A percentile compares a stretch with the other conserved stretches of the same genome.
Conservation (phyloP, 2,329 filamentous ascomycete genomes). For the Stemphylium lycopersici region DNA sequence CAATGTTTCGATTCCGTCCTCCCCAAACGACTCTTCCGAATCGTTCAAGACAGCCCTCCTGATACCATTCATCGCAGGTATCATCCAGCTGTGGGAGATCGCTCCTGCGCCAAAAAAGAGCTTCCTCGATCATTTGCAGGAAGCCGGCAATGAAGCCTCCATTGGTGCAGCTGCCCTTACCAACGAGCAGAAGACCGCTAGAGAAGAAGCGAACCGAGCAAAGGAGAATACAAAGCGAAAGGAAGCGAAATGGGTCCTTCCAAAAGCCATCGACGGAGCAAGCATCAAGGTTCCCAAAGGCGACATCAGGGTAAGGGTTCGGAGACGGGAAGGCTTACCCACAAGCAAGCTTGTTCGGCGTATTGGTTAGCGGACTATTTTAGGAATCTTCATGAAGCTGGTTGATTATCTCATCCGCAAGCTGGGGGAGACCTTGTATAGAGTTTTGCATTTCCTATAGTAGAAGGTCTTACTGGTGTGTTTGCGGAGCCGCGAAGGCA, state of each 20-base stretch:
- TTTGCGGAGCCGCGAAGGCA: no score
- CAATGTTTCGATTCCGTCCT: conserved; percentile 16
- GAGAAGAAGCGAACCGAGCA: conserved; percentile 13
- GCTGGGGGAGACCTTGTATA: background rate
- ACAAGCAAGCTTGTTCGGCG: conserved; percentile 15
- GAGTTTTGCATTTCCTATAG: background rate
- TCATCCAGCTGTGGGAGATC: conserved; percentile 47
- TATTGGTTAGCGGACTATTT: conserved; percentile 15
- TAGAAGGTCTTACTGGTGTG: background rate
- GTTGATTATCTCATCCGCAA: background rate
- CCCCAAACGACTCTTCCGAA: conserved; percentile 21
- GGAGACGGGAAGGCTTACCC: conserved; percentile 41
- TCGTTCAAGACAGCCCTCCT: conserved; percentile 34
- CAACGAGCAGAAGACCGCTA: conserved; percentile 17
- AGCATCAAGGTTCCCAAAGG: conserved; percentile 59
- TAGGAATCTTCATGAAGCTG: conserved; percentile 2
- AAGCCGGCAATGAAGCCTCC: conserved; percentile 39
- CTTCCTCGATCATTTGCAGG: conserved; percentile 40
- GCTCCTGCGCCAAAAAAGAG: conserved; percentile 41
- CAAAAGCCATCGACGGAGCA: conserved; percentile 54
- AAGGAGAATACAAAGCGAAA: conserved; percentile 16
- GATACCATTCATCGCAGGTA: conserved; percentile 38
- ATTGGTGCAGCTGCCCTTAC: conserved; percentile 33
- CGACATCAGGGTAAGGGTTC: conserved; percentile 62
- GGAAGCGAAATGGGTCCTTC: conserved; percentile 56